phyloP scores from a whole-genome alignment of 371 early-diverging fungal species.

The Mortierella polycephala region DNA sequence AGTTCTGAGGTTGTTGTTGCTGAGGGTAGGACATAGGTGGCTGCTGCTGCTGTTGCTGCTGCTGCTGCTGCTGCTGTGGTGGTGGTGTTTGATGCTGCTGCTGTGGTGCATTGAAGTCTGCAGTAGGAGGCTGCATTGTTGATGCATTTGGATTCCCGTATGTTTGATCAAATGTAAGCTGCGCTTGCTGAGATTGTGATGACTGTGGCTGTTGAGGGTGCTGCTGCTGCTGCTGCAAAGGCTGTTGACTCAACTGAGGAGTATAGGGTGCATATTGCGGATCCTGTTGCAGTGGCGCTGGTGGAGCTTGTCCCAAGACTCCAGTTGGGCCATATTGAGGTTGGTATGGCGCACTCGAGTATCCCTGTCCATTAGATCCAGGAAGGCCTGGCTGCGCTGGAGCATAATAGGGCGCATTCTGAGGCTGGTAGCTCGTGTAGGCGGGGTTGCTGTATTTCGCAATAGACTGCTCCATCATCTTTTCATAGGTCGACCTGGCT shows the following conservation, averaged over 20 bases:
- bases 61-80: slow-evolving; percentile 8
- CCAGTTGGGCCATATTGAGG: slow-evolving; percentile 20
- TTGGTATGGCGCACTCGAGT: slow-evolving; percentile 30
- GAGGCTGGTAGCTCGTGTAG: slow-evolving; percentile 24
- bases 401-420: slow-evolving; percentile 13
- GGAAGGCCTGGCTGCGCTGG: slow-evolving; percentile 11
- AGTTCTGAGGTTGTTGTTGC: slow-evolving; percentile 11
- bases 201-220: slow-evolving; percentile 17
- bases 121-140: slow-evolving; percentile 13
- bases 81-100: slow-evolving; percentile 5
- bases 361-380: slow-evolving; percentile 18
- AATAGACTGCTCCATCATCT: slow-evolving; percentile 55
- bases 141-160: slow-evolving; percentile 14
- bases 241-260: slow-evolving; percentile 30
- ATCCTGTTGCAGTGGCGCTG: slow-evolving; percentile 19
- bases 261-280: slow-evolving; percentile 34
- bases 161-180: slow-evolving; percentile 34
- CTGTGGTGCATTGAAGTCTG: slow-evolving; percentile 18
- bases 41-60: slow-evolving; percentile 22
- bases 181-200: slow-evolving; percentile 15
- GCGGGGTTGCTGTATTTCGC: slow-evolving; percentile 46
- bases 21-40: background rate
- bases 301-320: slow-evolving; percentile 16
- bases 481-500: slow-evolving; percentile 48
- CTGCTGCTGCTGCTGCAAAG: slow-evolving; percentile 10